Evolutionary conservation across 129 eudicot genomes (phyloP).

Genomic region (Ambrosia trifida): DNA sequence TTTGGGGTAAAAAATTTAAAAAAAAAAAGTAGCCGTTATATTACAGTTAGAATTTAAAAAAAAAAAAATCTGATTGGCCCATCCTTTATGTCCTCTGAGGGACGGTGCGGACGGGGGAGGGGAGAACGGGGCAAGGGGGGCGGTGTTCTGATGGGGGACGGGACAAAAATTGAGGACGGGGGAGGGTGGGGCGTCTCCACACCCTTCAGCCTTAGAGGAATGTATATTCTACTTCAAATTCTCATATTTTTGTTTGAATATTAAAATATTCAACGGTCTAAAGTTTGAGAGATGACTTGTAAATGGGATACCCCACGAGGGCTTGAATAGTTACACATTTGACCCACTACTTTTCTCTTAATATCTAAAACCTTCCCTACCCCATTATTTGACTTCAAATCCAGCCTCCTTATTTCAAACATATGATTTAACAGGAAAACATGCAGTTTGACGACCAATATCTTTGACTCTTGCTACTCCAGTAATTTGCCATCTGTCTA

Average conservation of each 20-base stretch:
- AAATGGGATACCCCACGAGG: background rate
- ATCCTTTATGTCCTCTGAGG: too few relatives aligned
- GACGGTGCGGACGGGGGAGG: too few relatives aligned
- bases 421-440: background rate
- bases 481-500: background rate
- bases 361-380: conserved; percentile 6
- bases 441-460: background rate
- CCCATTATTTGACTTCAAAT: conserved; percentile 11
- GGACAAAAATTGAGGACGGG: too few relatives aligned
- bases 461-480: conserved; percentile 5
- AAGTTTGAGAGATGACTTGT: conserved; percentile 1
- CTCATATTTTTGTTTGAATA: conserved; percentile 17
- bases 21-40: too few relatives aligned
- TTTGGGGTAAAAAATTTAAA: too few relatives aligned
- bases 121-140: too few relatives aligned
- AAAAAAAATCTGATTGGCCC: too few relatives aligned
- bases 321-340: conserved; percentile 25
- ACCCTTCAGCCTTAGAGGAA: too few relatives aligned
- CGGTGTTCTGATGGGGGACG: too few relatives aligned
- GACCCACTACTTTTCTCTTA: conserved; percentile 34
- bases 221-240: background rate
- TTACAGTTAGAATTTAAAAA: too few relatives aligned
- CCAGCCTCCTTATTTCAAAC: conserved; percentile 27
- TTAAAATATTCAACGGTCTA: conserved; percentile 7
- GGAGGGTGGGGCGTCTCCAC: too few relatives aligned